Base-by-base conservation (phyloP, 441 rosid species). In the Populus hybrid region DNA sequence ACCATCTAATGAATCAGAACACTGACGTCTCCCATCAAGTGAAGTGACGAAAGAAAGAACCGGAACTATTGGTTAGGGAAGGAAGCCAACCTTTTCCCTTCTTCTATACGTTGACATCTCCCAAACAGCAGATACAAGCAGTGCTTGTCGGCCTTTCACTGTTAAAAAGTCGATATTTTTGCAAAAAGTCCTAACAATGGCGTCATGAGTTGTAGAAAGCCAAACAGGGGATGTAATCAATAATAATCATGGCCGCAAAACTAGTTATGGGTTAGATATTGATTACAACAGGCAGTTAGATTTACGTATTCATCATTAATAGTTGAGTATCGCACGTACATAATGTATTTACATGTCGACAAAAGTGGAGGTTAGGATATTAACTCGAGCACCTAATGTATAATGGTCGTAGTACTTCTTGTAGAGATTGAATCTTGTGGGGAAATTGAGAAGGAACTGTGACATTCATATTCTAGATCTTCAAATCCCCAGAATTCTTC, bases 401-500 rank as follows among this genome's bases (percentile, higher is more conserved):
- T 1, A 2, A 40, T 12, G 11, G 76, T 76, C 74, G 73, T 82
- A 68, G 89, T 88, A 76, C 91, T 84, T 76, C 54, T 73, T 9
- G 83, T 88, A 0, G 97, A 90, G 74, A 85, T 81, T 6, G 93
- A 91, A 73, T 90, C 84, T 46, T 83, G 87, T 18, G 88, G 94
- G 38, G 97, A 91, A 70, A 80, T 46, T 6, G 95, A 88, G 82
- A 81, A 81, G 68, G 91, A 90, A 70, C 77, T 79, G 79, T 87
- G 90, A 77, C 76, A 87, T 65, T 93, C 94, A 79, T 85, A 86
- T 77, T 92, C 99, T 21, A 95, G 86, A 81, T 95, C 99, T 83
- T 93, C 97, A 78, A 90, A 93, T n/a, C 97, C 97, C 97, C 93
- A 95, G 76, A 91, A 87, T 69, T 91, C 93, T 80, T 88, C 93